A percentile compares a stretch with the other conserved stretches of the same genome.
Evolutionary conservation across 257 asterid genomes (phyloP).

Genomic region (Thymus mandschuricus): DNA sequence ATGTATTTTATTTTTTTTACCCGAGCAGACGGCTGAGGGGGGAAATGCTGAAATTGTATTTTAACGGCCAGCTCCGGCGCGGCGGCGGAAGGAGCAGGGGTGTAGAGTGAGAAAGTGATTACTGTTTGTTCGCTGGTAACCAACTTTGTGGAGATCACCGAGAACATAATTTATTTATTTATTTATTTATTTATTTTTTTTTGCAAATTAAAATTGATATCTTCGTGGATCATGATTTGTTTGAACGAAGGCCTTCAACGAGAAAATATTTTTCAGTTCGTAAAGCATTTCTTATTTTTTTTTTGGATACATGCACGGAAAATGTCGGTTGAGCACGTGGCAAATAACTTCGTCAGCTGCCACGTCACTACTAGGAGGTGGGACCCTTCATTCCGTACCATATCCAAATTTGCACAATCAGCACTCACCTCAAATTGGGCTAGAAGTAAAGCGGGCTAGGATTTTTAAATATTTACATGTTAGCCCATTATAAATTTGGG

Average conservation of each 20-base stretch:
- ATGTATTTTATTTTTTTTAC: not conserved
- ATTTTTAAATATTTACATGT: not conserved
- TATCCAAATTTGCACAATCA: no score
- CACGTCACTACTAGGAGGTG: not conserved
- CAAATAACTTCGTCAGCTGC: not conserved
- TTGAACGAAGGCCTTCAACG: no score
- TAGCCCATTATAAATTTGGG: not conserved
- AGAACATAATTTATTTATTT: not conserved
- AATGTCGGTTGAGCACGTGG: not conserved
- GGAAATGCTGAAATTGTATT: not conserved
- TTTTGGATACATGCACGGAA: no score
- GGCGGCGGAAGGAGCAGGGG: slow-evolving; percentile 4
- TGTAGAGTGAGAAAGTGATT: not conserved
- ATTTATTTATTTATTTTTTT: no score
- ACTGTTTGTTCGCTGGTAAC: slow-evolving; percentile 27
- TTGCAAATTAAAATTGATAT: no score
- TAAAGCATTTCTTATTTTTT: no score
- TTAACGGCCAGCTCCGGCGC: not conserved
- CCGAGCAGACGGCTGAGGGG: not conserved
- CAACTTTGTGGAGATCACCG: slow-evolving; percentile 25
- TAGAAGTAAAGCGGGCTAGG: not conserved
- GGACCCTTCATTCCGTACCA: no score
- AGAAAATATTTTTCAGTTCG: no score
- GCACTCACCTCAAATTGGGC: not conserved
- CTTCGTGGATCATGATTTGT: no score